Conservation (phyloP, 2,329 filamentous ascomycete genomes). For the Hypocrella siamensis region DNA sequence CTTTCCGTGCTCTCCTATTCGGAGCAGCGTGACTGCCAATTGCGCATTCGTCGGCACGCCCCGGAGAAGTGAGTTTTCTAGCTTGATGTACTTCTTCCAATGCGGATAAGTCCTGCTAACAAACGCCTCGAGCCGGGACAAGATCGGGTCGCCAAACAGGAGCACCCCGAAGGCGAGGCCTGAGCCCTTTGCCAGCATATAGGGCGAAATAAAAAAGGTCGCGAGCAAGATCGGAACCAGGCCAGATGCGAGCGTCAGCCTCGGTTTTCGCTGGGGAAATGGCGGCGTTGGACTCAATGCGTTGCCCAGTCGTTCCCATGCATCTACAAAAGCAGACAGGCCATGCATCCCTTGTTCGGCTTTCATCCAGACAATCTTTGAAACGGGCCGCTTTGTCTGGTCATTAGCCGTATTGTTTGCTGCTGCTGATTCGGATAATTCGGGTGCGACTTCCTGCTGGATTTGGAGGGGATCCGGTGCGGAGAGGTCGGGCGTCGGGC, state of each 20-base stretch:
- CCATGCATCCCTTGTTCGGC: slow-evolving; percentile 52
- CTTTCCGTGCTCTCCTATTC: slow-evolving; percentile 68
- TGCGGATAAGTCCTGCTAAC: slow-evolving; percentile 48
- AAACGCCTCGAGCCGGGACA: slow-evolving; percentile 10
- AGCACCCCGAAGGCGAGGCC: slow-evolving; percentile 55
- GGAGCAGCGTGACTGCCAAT: slow-evolving; percentile 63
- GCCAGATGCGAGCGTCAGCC: slow-evolving; percentile 36
- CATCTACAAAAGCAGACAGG: slow-evolving; percentile 30
- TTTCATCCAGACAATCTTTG: slow-evolving; percentile 54
- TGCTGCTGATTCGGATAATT: slow-evolving; percentile 15
- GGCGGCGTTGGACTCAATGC: slow-evolving; percentile 48
- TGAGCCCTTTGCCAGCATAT: slow-evolving; percentile 46
- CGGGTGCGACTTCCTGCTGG: slow-evolving; percentile 16
- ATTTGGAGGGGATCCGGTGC: slow-evolving; percentile 34
- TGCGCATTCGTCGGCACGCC: slow-evolving; percentile 80
- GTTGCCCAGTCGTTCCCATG: slow-evolving; percentile 34
- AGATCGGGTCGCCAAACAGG: slow-evolving; percentile 68
- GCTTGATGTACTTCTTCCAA: slow-evolving; percentile 61
- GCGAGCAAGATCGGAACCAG: slow-evolving; percentile 34
- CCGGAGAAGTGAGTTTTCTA: slow-evolving; percentile 62
- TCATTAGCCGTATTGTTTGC: slow-evolving; percentile 31
- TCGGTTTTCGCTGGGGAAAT: slow-evolving; percentile 37
- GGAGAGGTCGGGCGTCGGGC: slow-evolving; percentile 35
- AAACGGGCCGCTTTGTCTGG: slow-evolving; percentile 66
- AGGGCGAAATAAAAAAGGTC: slow-evolving; percentile 38